Base-by-base conservation (phyloP, 2,329 filamentous ascomycete genomes). In the Lachnellula willkommii region DNA sequence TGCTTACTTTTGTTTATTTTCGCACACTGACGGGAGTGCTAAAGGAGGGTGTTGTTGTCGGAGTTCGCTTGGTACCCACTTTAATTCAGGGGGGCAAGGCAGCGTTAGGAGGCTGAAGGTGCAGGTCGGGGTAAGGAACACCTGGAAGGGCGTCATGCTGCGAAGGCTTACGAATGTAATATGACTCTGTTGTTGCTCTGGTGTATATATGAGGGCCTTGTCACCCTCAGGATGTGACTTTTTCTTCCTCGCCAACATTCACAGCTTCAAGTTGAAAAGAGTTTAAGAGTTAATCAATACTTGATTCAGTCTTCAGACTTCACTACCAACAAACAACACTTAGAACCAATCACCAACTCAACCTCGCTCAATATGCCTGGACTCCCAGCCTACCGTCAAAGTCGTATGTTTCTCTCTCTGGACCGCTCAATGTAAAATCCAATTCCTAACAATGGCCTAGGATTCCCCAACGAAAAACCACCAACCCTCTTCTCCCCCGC, bases 401-500 rank as follows among this genome's bases (percentile, higher is more conserved):
- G 42, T 48, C 48, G 62, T 62, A 53, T 39, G 62, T 52, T n/a
- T 37, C 47, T n/a, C 35, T 37, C 47, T n/a, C 35, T 40, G 11
- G 15, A 28, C 2, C 26, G 39, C 20, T 52, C n/a, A 15, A 35
- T 15, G 46, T 15, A 28, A n/a, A 46, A 17, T 14, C 7, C 5
- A 40, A 43, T 43, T n/a, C 14, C 22, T 15, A 39, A 48, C 43
- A 61, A 40, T 22, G 50, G 20, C 17, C 3, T 15, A 66, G 62
- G 11, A 12, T 63, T 61, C 56, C 58, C 65, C 26, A 50, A 64
- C 39, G 59, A 67, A 9, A 52, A 57, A 15, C 56, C 61, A 48
- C 62, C 64, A 35, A 63, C 61, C 3, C 40, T 61, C 2, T 62
- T 64, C 45, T 57, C 56, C 17, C 64, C 65, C n/a, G 56, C 63